These are phyloP conservation scores for Ilyonectria sp. DNA, from an alignment of 2,329 filamentous ascomycete species.

Conservation along the genomic window DNA sequence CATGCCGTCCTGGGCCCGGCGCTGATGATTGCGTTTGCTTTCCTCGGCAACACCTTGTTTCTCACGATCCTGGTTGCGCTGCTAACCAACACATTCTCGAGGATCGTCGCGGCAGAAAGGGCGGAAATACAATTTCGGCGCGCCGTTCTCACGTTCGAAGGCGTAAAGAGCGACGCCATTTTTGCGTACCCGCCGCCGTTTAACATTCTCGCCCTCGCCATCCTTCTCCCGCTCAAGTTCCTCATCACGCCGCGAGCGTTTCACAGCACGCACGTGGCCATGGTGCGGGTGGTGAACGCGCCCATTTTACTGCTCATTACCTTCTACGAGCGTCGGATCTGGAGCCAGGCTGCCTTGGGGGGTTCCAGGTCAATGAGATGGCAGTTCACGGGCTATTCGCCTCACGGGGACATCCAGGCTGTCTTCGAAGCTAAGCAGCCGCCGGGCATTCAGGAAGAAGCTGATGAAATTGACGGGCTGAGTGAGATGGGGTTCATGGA, in stretches of 20 bases:
- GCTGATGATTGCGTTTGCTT: conserved; percentile 79
- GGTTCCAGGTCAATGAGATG: conserved; percentile 45
- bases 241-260: conserved; percentile 73
- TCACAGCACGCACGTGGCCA: conserved; percentile 77
- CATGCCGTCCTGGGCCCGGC: conserved; percentile 77
- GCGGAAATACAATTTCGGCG: conserved; percentile 80
- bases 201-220: conserved; percentile 74
- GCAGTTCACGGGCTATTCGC: conserved; percentile 63
- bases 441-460: conserved; percentile 12
- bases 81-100: conserved; percentile 78
- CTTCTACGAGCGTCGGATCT: conserved; percentile 71
- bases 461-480: conserved; percentile 26
- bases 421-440: conserved; percentile 1
- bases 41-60: conserved; percentile 81
- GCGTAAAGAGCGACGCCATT: conserved; percentile 79
- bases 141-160: conserved; percentile 79
- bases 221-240: conserved; percentile 76
- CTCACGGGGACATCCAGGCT: conserved; percentile 57
- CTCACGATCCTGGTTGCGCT: conserved; percentile 76
- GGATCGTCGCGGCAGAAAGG: conserved; percentile 75
- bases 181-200: conserved; percentile 79
- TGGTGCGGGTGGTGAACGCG: conserved; percentile 73
- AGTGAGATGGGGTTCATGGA: conserved; percentile 34
- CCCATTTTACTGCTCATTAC: conserved; percentile 73
- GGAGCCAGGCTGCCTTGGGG: conserved; percentile 12